These are phyloP conservation scores for Stachybotrys echinatus DNA, from an alignment of 2,329 filamentous ascomycete genomes.

Conservation along the genomic window DNA sequence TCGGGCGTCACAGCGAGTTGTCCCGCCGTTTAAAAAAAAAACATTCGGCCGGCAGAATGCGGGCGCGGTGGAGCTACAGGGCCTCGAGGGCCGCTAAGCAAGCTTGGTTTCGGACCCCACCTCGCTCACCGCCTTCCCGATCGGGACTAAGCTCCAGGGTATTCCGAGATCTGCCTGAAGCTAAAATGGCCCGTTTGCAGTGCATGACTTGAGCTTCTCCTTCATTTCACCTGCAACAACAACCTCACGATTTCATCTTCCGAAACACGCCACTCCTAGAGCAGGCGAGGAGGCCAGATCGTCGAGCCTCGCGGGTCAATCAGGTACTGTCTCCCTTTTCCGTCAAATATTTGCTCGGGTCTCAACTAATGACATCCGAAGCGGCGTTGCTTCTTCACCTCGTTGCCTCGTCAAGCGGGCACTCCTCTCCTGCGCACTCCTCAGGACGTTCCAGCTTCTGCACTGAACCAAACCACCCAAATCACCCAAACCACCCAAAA, in stretches of 20 bases:
- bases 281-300: too few relatives aligned
- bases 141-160: neutral
- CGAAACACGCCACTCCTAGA: neutral
- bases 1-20: neutral
- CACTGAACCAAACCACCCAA: too few relatives aligned
- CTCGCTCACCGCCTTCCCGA: constrained; percentile 7
- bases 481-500: too few relatives aligned
- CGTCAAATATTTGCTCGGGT: too few relatives aligned
- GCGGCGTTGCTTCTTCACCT: too few relatives aligned
- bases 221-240: neutral
- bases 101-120: neutral
- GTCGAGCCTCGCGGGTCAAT: neutral
- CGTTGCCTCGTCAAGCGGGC: too few relatives aligned
- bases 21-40: neutral
- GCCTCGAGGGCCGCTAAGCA: neutral
- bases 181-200: neutral
- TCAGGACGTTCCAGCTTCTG: too few relatives aligned
- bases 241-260: neutral
- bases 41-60: neutral
- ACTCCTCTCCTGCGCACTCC: too few relatives aligned
- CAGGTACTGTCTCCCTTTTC: too few relatives aligned
- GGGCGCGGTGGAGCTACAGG: neutral
- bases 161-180: neutral
- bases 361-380: too few relatives aligned
- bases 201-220: neutral